Evolutionary conservation across 768 basidiomycete genomes (phyloP).

Genomic region (Russula earlei): DNA sequence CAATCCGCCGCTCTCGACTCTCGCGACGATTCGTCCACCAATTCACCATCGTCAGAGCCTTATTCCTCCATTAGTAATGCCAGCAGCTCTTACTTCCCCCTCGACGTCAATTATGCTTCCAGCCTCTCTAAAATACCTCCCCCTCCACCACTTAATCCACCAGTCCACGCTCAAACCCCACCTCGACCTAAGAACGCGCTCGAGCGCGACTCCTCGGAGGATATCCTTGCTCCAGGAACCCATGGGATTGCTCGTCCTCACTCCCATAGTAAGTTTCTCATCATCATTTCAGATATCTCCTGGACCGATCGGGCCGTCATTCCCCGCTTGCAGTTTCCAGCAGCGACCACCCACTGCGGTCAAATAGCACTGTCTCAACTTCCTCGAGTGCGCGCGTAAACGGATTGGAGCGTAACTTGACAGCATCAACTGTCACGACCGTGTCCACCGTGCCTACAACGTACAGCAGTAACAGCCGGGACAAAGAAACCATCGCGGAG

Average conservation of each 20-base stretch:
- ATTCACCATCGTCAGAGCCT: background rate
- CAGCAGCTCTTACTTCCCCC: slow-evolving; percentile 4
- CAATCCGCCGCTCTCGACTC: slow-evolving; percentile 5
- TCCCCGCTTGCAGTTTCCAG: slow-evolving; percentile 4
- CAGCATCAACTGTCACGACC: slow-evolving; percentile 14
- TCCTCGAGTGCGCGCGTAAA: slow-evolving; percentile 7
- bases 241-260: slow-evolving; percentile 15
- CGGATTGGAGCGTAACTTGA: slow-evolving; percentile 16
- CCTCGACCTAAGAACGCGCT: background rate
- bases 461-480: background rate
- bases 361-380: slow-evolving; percentile 14
- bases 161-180: background rate
- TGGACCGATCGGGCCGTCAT: background rate
- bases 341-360: slow-evolving; percentile 11
- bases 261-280: slow-evolving; percentile 16
- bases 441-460: slow-evolving; percentile 9
- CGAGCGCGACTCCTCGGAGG: slow-evolving; percentile 15
- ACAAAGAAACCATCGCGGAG: slow-evolving; percentile 5
- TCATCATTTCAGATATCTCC: background rate
- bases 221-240: slow-evolving; percentile 14
- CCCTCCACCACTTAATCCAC: slow-evolving; percentile 6
- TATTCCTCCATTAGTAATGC: background rate
- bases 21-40: slow-evolving; percentile 6
- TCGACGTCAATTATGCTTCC: background rate
- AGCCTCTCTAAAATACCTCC: slow-evolving; percentile 4